Evolutionary conservation across 345 rosid species (phyloP), one percentile per base, ranked within the genome.

Genomic region (Melaleuca quinquenervia): DNA sequence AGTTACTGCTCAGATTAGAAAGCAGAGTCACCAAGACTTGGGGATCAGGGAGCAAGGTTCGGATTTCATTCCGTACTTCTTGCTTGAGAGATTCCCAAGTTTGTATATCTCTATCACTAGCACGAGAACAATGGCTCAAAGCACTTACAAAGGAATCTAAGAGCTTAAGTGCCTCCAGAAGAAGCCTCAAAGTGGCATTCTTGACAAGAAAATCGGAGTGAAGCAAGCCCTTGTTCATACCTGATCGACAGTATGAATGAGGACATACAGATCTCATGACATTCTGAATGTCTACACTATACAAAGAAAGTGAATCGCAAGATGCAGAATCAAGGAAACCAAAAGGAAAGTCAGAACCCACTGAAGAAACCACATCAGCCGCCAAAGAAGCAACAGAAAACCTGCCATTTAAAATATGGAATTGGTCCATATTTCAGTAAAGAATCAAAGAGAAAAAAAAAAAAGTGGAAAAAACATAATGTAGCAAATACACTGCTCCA

Each of bases 151-250:
- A 92, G 45, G 94, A 90, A 89, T 92, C 94, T 88, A 93, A 90
- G 90, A 97, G 90, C 93, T 92, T 92, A 86, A 96, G 86, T n/a
- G 89, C 88, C 92, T 97, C 98, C 88, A 90, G 89, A 87, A 97
- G 94, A 90, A 97, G 94, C 90, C 95, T 92, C 89, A 97, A 89
- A 83, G 96, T 94, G 88, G 94, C 98, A 91, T 95, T 94, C 88
- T 92, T 96, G 88, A 97, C 98, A 86, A 94, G 91, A 90, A 91
- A 88, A 88, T 96, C 93, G 80, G 94, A 90, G 90, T 96, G 96
- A 85, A 94, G 99, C 91, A 97, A 88, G 85, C 99, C 98, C 93
- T 92, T 96, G 82, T 91, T 96, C 91, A 95, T 91, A 41, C 91
- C 90, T 14, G 98, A 90, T 88, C 98, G 91, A 90, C 95, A 89